phyloP scores from a whole-genome alignment of 2,329 filamentous ascomycete species.

The Trichoderma sp. region DNA sequence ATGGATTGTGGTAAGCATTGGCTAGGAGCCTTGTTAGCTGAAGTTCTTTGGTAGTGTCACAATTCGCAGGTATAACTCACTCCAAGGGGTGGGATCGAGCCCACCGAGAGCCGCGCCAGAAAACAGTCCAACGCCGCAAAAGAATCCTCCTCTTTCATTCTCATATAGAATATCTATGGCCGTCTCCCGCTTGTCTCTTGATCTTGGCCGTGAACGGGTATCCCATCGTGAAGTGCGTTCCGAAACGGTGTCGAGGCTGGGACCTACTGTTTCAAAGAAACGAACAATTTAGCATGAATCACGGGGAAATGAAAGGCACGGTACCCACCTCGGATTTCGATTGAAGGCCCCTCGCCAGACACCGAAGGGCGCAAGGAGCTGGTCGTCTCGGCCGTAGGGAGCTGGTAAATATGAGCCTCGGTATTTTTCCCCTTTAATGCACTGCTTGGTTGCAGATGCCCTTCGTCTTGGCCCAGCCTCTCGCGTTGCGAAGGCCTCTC shows the following conservation, averaged over 20 bases:
- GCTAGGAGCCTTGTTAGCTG: slow-evolving; percentile 43
- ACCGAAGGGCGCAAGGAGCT: neutral
- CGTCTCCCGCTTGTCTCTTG: slow-evolving; percentile 50
- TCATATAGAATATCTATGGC: slow-evolving; percentile 91
- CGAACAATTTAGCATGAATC: neutral
- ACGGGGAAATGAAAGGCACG: neutral
- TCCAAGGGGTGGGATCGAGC: slow-evolving; percentile 86
- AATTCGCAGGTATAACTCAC: slow-evolving; percentile 35
- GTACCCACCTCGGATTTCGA: slow-evolving; percentile 41
- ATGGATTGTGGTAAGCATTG: slow-evolving; percentile 65
- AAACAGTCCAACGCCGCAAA: slow-evolving; percentile 90
- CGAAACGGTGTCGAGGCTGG: slow-evolving; percentile 35
- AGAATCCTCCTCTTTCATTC: slow-evolving; percentile 88
- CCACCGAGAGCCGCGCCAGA: slow-evolving; percentile 82
- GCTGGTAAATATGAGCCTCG: neutral
- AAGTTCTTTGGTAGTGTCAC: no score
- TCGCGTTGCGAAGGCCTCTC: slow-evolving; percentile 29
- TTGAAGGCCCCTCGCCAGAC: slow-evolving; percentile 37
- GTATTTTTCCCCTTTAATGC: slow-evolving; percentile 1
- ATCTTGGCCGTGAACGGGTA: slow-evolving; percentile 42
- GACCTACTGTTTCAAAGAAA: slow-evolving; percentile 33
- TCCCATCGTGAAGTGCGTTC: slow-evolving; percentile 4
- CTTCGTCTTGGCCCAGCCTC: neutral
- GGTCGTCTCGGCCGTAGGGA: slow-evolving; percentile 12
- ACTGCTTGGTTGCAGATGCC: neutral